Evolutionary conservation across 495 filamentous ascomycete genomes (phyloP).

Genomic region (Antarctomyces pellizariae): DNA sequence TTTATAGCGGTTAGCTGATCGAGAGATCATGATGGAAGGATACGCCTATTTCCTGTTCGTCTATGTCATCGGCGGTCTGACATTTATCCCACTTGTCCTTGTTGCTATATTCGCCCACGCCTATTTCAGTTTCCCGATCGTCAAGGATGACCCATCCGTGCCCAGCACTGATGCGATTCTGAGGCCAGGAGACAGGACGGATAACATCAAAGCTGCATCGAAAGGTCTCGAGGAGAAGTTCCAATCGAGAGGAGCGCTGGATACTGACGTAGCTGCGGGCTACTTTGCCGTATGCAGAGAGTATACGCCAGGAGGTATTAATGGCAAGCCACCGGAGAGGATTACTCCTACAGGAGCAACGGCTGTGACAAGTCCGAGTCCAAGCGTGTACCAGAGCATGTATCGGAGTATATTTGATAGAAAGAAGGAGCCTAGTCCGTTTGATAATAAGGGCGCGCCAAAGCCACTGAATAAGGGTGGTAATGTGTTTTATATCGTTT

Average conservation of each 20-base stretch:
- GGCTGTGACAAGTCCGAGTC: slow-evolving; percentile 45
- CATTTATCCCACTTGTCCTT: slow-evolving; percentile 60
- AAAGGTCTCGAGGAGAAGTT: slow-evolving; percentile 27
- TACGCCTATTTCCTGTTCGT: slow-evolving; percentile 44
- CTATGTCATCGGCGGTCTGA: slow-evolving; percentile 78
- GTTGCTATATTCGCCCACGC: slow-evolving; percentile 38
- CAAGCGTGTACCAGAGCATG: slow-evolving; percentile 93
- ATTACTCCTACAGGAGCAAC: slow-evolving; percentile 55
- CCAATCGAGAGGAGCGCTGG: slow-evolving; percentile 21
- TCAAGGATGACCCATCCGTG: slow-evolving; percentile 13
- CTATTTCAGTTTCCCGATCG: slow-evolving; percentile 40
- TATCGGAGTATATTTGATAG: slow-evolving; percentile 89
- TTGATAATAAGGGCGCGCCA: slow-evolving; percentile 22
- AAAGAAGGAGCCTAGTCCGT: slow-evolving; percentile 28
- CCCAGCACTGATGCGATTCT: slow-evolving; percentile 17
- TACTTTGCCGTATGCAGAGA: slow-evolving; percentile 91
- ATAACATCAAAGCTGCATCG: slow-evolving; percentile 21
- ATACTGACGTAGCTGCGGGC: slow-evolving; percentile 70
- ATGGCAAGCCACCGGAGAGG: slow-evolving; percentile 78
- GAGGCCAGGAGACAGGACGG: slow-evolving; percentile 23
- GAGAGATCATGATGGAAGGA: slow-evolving; percentile 35
- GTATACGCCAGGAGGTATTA: slow-evolving; percentile 72
- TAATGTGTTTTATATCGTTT: slow-evolving; percentile 86
- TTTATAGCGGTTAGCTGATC: too few species aligned
- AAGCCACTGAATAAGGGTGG: slow-evolving; percentile 48